Conservation (phyloP, 805 yeast species). For the Candida vaughaniae region DNA sequence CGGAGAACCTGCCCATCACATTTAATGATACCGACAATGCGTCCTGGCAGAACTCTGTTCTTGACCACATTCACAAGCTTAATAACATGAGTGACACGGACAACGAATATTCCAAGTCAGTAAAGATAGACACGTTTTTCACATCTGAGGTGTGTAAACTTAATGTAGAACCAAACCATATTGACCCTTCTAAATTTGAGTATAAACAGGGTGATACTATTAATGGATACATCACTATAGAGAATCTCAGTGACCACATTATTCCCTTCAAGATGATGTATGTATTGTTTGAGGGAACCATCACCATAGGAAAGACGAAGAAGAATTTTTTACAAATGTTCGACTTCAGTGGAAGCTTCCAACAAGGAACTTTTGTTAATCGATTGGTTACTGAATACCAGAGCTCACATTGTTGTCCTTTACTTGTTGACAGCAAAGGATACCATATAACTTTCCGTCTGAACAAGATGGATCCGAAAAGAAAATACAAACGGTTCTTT, state of each 20-base stretch:
- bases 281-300: slow-evolving; percentile 54
- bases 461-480: slow-evolving; percentile 2
- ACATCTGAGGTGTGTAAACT: slow-evolving; percentile 33
- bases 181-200: slow-evolving; percentile 40
- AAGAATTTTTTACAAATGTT: slow-evolving; percentile 45
- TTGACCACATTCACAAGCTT: slow-evolving; percentile 36
- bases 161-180: slow-evolving; percentile 24
- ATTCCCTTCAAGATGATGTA: slow-evolving; percentile 64
- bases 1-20: too few relatives aligned
- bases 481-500: slow-evolving; percentile 36
- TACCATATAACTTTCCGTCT: slow-evolving; percentile 1
- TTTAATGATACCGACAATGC: slow-evolving; percentile 34
- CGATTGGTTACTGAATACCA: slow-evolving; percentile 27
- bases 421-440: slow-evolving; percentile 8
- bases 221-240: slow-evolving; percentile 52
- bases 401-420: slow-evolving; percentile 5
- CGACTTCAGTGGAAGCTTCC: slow-evolving; percentile 54
- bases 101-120: slow-evolving; percentile 24
- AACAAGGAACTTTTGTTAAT: slow-evolving; percentile 30
- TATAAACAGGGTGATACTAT: slow-evolving; percentile 68
- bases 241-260: slow-evolving; percentile 37
- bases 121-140: slow-evolving; percentile 28
- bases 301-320: slow-evolving; percentile 11
- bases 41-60: slow-evolving; percentile 34
- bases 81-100: slow-evolving; percentile 29